Evolutionary conservation across 805 yeast species (phyloP).

Genomic region (Wickerhamomyces subpelliculosus): DNA sequence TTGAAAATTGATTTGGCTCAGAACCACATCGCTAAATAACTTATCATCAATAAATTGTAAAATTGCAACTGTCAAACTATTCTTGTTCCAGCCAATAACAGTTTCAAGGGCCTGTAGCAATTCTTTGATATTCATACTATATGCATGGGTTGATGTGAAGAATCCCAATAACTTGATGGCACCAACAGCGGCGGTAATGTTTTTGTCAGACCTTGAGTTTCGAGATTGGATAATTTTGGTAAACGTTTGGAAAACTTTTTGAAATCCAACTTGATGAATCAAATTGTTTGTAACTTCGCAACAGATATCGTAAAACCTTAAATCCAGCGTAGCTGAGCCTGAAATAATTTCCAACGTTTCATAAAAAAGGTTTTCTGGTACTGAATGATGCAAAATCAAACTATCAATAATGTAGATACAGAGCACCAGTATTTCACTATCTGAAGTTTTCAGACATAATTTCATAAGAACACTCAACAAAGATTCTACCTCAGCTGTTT

Average conservation of each 20-base stretch:
- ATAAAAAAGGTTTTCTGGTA: constrained; percentile 35
- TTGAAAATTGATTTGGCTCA: constrained; percentile 30
- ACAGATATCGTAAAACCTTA: constrained; percentile 27
- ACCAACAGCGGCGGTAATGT: constrained; percentile 30
- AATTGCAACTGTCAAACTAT: constrained; percentile 33
- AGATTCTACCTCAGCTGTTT: constrained; percentile 27
- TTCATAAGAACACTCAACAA: constrained; percentile 29
- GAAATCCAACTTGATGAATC: constrained; percentile 9
- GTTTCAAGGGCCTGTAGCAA: constrained; percentile 28
- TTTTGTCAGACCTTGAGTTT: constrained; percentile 11
- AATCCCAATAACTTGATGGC: constrained; percentile 31
- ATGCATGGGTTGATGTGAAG: constrained; percentile 20
- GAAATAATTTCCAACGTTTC: constrained; percentile 38
- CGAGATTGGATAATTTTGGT: constrained; percentile 12
- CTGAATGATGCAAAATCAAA: constrained; percentile 35
- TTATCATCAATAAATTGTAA: constrained; percentile 33
- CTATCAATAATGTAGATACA: constrained; percentile 37
- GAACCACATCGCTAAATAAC: constrained; percentile 24
- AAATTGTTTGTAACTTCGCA: constrained; percentile 35
- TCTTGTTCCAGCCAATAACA: constrained; percentile 29
- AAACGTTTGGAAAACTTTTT: constrained; percentile 9
- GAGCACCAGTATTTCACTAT: constrained; percentile 27
- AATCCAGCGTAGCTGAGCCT: constrained; percentile 32
- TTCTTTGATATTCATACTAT: constrained; percentile 21
- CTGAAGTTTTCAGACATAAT: constrained; percentile 34